phyloP scores from a whole-genome alignment of 2,329 filamentous ascomycete genomes.

The Paracoccidioides lutzii region DNA sequence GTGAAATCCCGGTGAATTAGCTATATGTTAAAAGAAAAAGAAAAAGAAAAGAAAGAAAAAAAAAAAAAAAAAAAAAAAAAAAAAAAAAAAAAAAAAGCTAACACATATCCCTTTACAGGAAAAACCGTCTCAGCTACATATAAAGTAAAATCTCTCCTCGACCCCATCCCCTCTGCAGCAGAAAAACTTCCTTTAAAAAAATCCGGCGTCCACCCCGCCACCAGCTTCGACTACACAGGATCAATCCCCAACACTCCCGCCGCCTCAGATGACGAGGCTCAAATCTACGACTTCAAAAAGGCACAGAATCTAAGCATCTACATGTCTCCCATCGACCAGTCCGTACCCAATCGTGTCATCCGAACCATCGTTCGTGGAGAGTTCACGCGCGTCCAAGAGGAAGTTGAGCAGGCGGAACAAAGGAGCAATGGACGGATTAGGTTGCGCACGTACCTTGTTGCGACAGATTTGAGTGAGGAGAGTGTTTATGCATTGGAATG shows the following conservation, averaged over 20 bases:
- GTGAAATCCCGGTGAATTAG: not conserved
- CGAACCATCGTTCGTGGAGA: slow-evolving; percentile 86
- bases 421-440: slow-evolving; percentile 48
- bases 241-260: slow-evolving; percentile 48
- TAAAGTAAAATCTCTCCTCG: slow-evolving; percentile 52
- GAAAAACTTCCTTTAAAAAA: slow-evolving; percentile 39
- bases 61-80: no score
- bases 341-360: slow-evolving; percentile 67
- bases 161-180: slow-evolving; percentile 44
- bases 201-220: slow-evolving; percentile 60
- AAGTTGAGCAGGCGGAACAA: slow-evolving; percentile 49
- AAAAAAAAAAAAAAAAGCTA: slow-evolving; percentile 5
- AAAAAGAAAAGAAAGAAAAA: no score
- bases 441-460: slow-evolving; percentile 84
- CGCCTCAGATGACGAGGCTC: slow-evolving; percentile 76
- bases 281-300: slow-evolving; percentile 69
- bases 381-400: slow-evolving; percentile 59
- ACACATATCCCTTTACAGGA: slow-evolving; percentile 25
- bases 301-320: slow-evolving; percentile 75
- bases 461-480: slow-evolving; percentile 87
- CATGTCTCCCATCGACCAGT: slow-evolving; percentile 62
- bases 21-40: no score
- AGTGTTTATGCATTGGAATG: slow-evolving; percentile 91
- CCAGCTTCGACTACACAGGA: slow-evolving; percentile 64
- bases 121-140: slow-evolving; percentile 44